Conservation (phyloP, 2,329 filamentous ascomycete genomes). For the Thielaviopsis musarum region DNA sequence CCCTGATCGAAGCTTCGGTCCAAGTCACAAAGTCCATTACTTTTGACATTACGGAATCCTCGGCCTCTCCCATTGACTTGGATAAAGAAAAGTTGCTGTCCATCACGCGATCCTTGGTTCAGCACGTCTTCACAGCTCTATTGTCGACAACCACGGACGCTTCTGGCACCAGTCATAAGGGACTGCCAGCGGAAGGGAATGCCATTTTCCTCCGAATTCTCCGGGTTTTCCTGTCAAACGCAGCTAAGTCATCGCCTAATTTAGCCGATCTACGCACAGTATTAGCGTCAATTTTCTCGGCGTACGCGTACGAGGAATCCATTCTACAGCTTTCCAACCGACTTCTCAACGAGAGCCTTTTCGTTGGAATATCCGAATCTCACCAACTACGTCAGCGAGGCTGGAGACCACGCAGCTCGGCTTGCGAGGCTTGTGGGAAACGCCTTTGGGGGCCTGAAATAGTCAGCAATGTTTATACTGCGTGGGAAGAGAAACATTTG, state of each 20-base stretch:
- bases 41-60: constrained; percentile 15
- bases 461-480: constrained; percentile 58
- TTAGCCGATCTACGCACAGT: constrained; percentile 75
- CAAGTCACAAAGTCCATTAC: constrained; percentile 29
- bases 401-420: constrained; percentile 75
- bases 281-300: constrained; percentile 77
- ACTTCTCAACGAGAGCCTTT: constrained; percentile 76
- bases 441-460: constrained; percentile 82
- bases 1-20: constrained; percentile 42
- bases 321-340: constrained; percentile 73
- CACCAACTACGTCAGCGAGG: constrained; percentile 62
- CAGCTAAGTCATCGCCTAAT: constrained; percentile 66
- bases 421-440: constrained; percentile 71
- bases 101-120: constrained; percentile 62
- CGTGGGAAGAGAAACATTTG: constrained; percentile 53
- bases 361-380: constrained; percentile 62
- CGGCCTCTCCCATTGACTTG: constrained; percentile 16
- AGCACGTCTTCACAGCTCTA: constrained; percentile 78
- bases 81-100: constrained; percentile 46
- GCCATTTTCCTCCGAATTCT: constrained; percentile 78
- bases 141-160: constrained; percentile 46
- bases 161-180: constrained; percentile 10
- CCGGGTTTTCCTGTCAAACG: constrained; percentile 71
- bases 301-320: constrained; percentile 88
- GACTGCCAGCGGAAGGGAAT: constrained; percentile 29